phyloP scores from a whole-genome alignment of 106 monocot genomes.

The Allium cepa region DNA sequence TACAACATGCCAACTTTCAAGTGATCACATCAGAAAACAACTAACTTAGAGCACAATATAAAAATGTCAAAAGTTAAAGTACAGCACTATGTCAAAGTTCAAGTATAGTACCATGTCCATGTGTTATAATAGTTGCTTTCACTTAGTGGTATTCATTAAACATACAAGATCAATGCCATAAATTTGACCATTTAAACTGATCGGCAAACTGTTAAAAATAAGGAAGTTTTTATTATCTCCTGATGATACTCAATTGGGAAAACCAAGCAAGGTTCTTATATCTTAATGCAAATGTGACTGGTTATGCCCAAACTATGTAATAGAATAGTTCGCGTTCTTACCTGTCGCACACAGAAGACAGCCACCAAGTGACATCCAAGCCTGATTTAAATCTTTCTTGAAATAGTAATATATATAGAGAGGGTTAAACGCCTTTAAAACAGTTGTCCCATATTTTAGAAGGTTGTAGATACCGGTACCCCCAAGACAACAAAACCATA shows the following conservation, averaged over 20 bases:
- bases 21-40: no score
- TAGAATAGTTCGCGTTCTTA: constrained; percentile 8
- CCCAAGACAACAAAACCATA: constrained; percentile 93
- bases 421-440: constrained; percentile 83
- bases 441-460: constrained; percentile 59
- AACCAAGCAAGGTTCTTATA: neutral
- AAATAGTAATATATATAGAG: constrained; percentile 75
- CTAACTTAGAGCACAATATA: no score
- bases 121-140: neutral
- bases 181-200: neutral
- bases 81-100: no score
- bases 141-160: neutral
- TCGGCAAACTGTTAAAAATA: neutral
- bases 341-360: constrained; percentile 96
- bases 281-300: no score
- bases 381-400: constrained; percentile 56
- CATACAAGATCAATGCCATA: neutral
- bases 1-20: no score
- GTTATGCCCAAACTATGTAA: neutral
- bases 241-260: neutral
- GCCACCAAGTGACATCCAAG: constrained; percentile 92
- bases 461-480: constrained; percentile 85
- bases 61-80: no score
- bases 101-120: no score
- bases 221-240: neutral